These are phyloP conservation scores for Dactylonectria estremocensis DNA, from an alignment of 2,329 filamentous ascomycete genomes.

Conservation along the genomic window DNA sequence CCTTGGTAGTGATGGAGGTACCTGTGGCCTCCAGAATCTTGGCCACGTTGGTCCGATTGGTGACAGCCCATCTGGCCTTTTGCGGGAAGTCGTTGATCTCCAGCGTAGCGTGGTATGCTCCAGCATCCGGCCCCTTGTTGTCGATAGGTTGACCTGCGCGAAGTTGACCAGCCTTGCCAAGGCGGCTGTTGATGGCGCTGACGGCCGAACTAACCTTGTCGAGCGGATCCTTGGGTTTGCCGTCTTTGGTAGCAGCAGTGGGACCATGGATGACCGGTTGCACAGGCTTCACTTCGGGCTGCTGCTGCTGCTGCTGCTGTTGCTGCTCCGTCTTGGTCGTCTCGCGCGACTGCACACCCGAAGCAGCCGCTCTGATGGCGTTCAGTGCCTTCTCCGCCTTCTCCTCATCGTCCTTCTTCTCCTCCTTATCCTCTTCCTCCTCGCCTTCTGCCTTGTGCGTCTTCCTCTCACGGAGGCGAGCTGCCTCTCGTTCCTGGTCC, in stretches of 20 bases:
- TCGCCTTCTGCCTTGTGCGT: conserved; percentile 91
- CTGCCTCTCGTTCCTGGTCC: conserved; percentile 90
- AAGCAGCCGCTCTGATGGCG: conserved; percentile 74
- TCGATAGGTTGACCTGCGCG: conserved; percentile 95
- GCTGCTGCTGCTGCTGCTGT: too few species aligned
- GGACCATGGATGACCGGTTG: conserved; percentile 65
- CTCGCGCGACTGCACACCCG: conserved; percentile 69
- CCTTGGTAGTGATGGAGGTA: conserved; percentile 97
- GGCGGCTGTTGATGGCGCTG: conserved; percentile 89
- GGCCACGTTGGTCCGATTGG: conserved; percentile 97
- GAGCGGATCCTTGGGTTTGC: conserved; percentile 77
- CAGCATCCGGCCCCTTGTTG: conserved; percentile 97
- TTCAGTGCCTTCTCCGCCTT: conserved; percentile 79
- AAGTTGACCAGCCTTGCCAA: conserved; percentile 91
- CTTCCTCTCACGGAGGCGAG: conserved; percentile 88
- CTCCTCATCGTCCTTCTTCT: conserved; percentile 79
- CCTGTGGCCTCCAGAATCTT: conserved; percentile 97
- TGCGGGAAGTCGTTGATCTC: conserved; percentile 99
- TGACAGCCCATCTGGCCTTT: conserved; percentile 98
- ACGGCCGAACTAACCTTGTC: conserved; percentile 94
- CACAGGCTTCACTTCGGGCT: conserved; percentile 52
- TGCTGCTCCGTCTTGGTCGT: conserved; percentile 62
- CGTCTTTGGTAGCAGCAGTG: conserved; percentile 67
- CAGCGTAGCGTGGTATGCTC: conserved; percentile 95
- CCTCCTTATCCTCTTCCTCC: conserved; percentile 86